Evolutionary conservation across 176 grass and related monocot genomes (phyloP).

Genomic region (Musa itinerans): DNA sequence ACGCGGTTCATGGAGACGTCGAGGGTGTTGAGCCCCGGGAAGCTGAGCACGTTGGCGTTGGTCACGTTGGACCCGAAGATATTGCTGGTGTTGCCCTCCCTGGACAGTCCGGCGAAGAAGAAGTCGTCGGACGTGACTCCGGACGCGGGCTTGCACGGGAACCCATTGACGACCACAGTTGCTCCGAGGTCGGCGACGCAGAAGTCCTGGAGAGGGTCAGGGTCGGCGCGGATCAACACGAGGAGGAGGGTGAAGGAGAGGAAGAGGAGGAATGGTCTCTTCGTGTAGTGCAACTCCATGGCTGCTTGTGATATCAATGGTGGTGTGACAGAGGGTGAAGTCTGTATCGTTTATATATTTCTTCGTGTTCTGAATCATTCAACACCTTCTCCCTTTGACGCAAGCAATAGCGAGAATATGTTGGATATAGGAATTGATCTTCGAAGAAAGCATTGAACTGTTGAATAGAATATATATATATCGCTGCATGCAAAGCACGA

Average conservation of each 20-base stretch:
- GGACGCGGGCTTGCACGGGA: constrained; percentile 55
- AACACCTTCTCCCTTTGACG: too few species aligned
- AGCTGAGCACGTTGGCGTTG: constrained; percentile 42
- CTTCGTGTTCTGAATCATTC: too few species aligned
- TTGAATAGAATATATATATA: too few species aligned
- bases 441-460: too few species aligned
- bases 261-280: background rate
- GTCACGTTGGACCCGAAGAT: constrained; percentile 24
- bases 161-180: constrained; percentile 27
- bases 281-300: too few species aligned
- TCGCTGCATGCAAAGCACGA: too few species aligned
- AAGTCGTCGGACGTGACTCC: constrained; percentile 61
- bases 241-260: background rate
- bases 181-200: constrained; percentile 37
- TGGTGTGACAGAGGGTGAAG: too few species aligned
- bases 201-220: constrained; percentile 65
- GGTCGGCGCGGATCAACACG: constrained; percentile 15
- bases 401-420: too few species aligned
- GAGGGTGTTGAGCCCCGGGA: constrained; percentile 83
- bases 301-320: too few species aligned
- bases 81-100: constrained; percentile 27
- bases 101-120: constrained; percentile 38
- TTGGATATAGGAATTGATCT: too few species aligned
- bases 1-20: constrained; percentile 81
- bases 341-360: too few species aligned